Percentiles rank a stretch among this genome's conserved stretches.
These are phyloP conservation scores for Antrodiella citrinella DNA, from an alignment of 768 basidiomycete genomes.

Conservation along the genomic window DNA sequence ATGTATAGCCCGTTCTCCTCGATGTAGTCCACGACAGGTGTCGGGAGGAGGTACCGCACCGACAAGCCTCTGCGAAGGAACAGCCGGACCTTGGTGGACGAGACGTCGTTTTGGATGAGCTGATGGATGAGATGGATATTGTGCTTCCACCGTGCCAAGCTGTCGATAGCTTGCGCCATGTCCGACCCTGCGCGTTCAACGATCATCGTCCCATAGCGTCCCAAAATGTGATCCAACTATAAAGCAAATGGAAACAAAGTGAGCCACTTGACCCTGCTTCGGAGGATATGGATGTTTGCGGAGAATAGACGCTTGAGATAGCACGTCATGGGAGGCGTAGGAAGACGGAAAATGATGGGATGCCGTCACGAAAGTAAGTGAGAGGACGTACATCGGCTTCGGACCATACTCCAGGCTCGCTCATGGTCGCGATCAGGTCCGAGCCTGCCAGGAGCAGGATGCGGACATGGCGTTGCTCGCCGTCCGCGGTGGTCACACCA, in stretches of 20 bases:
- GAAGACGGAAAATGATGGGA: constrained; percentile 1
- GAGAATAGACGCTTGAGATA: no score
- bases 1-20: constrained; percentile 71
- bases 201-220: constrained; percentile 89
- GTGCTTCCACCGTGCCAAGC: constrained; percentile 64
- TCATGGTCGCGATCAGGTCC: constrained; percentile 96
- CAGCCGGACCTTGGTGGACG: constrained; percentile 84
- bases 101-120: constrained; percentile 95
- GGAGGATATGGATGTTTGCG: no score
- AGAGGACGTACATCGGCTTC: constrained; percentile 79
- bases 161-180: constrained; percentile 76
- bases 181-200: constrained; percentile 93
- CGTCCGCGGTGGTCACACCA: constrained; percentile 67
- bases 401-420: constrained; percentile 97
- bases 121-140: constrained; percentile 92
- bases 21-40: constrained; percentile 91
- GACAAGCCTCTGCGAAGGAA: constrained; percentile 76
- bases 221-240: constrained; percentile 93
- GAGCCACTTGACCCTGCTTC: no score
- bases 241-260: background rate
- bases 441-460: constrained; percentile 97
- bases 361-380: no score
- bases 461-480: constrained; percentile 66
- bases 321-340: no score
- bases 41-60: constrained; percentile 84